A percentile compares a stretch with the other conserved stretches of the same genome.
Evolutionary conservation across 2,329 filamentous ascomycete genomes (phyloP).

Genomic region (Neofusicoccum cordaticola): DNA sequence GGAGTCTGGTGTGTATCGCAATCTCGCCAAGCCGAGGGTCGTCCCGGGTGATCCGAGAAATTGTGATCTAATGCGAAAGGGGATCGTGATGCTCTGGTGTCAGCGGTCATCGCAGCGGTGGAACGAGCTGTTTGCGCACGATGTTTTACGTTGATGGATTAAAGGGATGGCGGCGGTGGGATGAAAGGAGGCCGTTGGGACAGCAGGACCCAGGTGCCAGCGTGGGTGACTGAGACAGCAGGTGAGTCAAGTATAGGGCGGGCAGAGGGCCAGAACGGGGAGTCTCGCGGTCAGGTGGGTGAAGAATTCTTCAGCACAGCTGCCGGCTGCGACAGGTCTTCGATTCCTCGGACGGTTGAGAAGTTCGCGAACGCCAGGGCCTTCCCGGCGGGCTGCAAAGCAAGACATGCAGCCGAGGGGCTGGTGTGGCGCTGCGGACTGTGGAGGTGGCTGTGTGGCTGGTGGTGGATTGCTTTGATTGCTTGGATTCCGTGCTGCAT

Average conservation of each 20-base stretch:
- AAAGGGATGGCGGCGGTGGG: background rate
- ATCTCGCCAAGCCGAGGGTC: background rate
- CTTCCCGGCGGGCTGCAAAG: background rate
- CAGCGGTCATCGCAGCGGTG: background rate
- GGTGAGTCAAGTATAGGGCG: background rate
- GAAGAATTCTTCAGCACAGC: background rate
- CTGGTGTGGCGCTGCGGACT: background rate
- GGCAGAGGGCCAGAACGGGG: background rate
- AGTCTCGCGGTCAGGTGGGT: background rate
- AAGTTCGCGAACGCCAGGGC: no score
- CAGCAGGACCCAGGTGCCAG: background rate
- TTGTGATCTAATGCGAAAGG: background rate
- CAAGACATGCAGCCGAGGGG: background rate
- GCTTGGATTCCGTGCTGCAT: no score
- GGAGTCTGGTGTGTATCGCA: slow-evolving; percentile 1
- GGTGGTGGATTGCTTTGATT: background rate
- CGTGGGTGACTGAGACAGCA: background rate
- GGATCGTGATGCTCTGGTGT: background rate
- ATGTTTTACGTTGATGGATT: slow-evolving; percentile 1
- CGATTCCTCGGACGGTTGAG: no score
- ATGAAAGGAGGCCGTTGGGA: background rate
- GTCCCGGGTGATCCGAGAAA: background rate
- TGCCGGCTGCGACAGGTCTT: background rate
- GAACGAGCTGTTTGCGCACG: background rate
- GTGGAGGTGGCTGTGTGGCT: slow-evolving; percentile 1